Evolutionary conservation across 1,284 basidiomycete species (phyloP), one percentile per base, ranked within the genome.

Genomic region (Puccinia coronata): DNA sequence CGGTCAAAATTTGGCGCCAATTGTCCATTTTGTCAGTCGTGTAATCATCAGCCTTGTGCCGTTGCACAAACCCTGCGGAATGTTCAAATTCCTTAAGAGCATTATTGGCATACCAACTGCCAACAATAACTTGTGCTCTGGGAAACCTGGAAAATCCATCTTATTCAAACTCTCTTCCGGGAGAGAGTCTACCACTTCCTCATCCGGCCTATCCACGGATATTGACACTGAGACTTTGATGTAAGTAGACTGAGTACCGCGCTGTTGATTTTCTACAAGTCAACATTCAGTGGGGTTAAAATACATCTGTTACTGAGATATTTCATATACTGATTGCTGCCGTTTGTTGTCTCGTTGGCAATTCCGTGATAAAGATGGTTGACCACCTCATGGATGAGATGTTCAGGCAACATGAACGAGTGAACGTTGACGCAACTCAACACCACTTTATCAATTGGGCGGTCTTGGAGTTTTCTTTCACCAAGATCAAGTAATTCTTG

Each of bases 41-140:
- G 49, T 51, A 4, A 20, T 51, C 4, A 85, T 69, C 75, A 85
- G 82, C 0, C 86, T 63, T 0, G 86, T 87, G 0, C 87, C 86
- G 84, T 88, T 88, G 82, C 87, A 88, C 3, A 88, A 83, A 0
- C 87, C 87, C 49, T 83, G 71, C 0, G 71, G 47, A 53, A 86
- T 85, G 41, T 82, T 82, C 0, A 88, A 82, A 72, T 88, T 88
- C 9, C 86, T 83, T 0, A 88, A 82, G 0, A 88, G 80, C 23
- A 88, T 87, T 0, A 88, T 31, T 6, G 87, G 86, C 63, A 84
- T 82, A 9, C 84, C 87, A 9, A 83, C n/a, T 23, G 53, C 51
- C 1, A 80, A n/a, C 2, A 34, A 0, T 0, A 75, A 3, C 2
- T 1, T 1, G 23, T 77, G 61, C 2, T 1, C 9, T 0, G 75